phyloP scores from a whole-genome alignment of 169 alveolate genomes.

The Cryptosporidium meleagridis region DNA sequence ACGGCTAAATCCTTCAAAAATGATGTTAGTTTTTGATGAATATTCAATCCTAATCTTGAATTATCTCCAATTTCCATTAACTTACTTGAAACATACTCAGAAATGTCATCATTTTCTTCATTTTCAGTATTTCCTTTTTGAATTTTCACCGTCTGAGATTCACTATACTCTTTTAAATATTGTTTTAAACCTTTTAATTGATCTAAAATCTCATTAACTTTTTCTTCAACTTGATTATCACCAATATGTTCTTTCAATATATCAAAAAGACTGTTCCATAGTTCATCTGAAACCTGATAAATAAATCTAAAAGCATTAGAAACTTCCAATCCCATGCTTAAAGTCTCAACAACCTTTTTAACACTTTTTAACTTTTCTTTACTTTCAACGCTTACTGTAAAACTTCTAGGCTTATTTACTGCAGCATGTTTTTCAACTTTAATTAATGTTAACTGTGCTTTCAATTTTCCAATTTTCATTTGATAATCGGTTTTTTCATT shows the following conservation, averaged over 20 bases:
- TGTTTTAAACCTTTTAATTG: constrained; percentile 38
- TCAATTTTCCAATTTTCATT: constrained; percentile 17
- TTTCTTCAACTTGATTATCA: background rate
- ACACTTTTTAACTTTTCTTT: background rate
- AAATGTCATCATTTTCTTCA: constrained; percentile 22
- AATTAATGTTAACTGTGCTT: constrained; percentile 16
- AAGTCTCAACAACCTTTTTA: constrained; percentile 6
- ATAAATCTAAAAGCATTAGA: constrained; percentile 64
- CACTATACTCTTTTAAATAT: constrained; percentile 33
- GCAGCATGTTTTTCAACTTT: constrained; percentile 25
- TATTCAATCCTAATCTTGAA: background rate
- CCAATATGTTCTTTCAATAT: background rate
- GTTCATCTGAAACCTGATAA: constrained; percentile 52
- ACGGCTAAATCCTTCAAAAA: constrained; percentile 42
- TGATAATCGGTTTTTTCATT: background rate
- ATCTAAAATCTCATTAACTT: background rate
- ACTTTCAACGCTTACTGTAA: background rate
- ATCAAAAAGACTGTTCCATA: constrained; percentile 27
- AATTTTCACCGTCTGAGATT: background rate
- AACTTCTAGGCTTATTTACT: background rate
- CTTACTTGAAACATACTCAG: constrained; percentile 45
- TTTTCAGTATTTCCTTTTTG: background rate
- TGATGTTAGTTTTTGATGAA: background rate
- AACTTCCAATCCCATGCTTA: constrained; percentile 34
- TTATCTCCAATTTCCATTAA: constrained; percentile 55